Percentiles rank a stretch among this genome's conserved stretches.
Evolutionary conservation across 345 rosid genomes (phyloP).

Genomic region (Euphorbia peplus): DNA sequence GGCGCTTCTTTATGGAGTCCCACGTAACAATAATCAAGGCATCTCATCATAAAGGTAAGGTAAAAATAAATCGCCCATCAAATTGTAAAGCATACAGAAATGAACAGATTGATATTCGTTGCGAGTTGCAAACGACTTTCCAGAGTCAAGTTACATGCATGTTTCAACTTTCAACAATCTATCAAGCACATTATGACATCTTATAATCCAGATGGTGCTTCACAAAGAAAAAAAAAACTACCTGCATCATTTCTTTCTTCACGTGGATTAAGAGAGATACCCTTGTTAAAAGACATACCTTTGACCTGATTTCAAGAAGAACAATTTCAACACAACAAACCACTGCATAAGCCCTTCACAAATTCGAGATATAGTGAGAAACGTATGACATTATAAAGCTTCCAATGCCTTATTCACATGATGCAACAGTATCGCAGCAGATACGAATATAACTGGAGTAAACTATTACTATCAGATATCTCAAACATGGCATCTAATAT

Average conservation of each 20-base stretch:
- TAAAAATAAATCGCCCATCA: not conserved
- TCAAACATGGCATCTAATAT: not conserved
- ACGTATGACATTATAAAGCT: not conserved
- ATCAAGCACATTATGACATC: not conserved
- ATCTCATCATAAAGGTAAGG: not conserved
- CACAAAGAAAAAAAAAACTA: conserved; percentile 5
- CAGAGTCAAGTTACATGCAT: not conserved
- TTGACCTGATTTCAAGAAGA: conserved; percentile 53
- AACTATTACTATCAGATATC: not conserved
- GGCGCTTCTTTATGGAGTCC: not conserved
- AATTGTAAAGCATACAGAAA: not conserved
- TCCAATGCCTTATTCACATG: not conserved
- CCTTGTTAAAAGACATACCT: conserved; percentile 94
- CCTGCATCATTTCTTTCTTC: conserved; percentile 86
- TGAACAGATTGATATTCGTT: not conserved
- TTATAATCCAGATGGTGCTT: not conserved
- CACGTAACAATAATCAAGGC: not conserved
- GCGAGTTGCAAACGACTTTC: not conserved
- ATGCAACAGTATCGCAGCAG: not conserved
- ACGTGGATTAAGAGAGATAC: conserved; percentile 46
- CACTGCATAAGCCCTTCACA: not conserved
- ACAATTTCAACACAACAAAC: conserved; percentile 6
- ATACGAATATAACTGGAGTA: not conserved
- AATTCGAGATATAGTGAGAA: not conserved
- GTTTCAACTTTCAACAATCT: not conserved